Evolutionary conservation across 257 asterid genomes (phyloP), one percentile per base, ranked within the genome.

Genomic region (Orobanche coerulescens): DNA sequence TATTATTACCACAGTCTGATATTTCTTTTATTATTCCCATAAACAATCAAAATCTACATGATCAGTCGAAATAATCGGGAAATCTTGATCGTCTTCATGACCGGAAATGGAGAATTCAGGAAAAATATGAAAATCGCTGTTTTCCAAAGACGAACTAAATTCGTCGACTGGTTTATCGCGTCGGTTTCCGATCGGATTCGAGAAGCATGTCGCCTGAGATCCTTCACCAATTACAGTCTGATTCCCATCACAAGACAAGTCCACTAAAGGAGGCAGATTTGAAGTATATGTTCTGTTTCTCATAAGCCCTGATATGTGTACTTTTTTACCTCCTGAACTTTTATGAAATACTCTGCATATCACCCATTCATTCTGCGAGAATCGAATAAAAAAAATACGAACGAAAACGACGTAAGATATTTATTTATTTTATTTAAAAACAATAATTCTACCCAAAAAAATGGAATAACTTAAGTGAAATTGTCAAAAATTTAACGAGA

Each of bases 291-390:
- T 63, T 14, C 15, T 15, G 18, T 57, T 36, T 15, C 57, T 69
- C 1, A 6, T 7, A 0, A 83, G 67, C 12, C 75, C 75, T 4
- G 85, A 84, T 54, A 79, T 79, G 40, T 81, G 86, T 10, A 79
- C 74, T 58, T 84, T 86, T 69, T 84, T 84, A 15, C 90, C 92
- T 48, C 83, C 86, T 1, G 80, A 54, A 54, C 66, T 52, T 67
- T 89, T 89, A 51, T 80, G 80, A 19, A 89, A 89, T 18, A 86
- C 57, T 76, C 94, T 80, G 48, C 94, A 76, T 6, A 82, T 68
- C 54, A 84, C 95, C 95, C 95, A 86, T 73, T 86, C 95, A 24
- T 63, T 82, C 97, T 89, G 88, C 43, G 22, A n/a, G n/a, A 62
- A 46, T 62, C 8, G 4, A 39, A 23, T 12, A 4, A 0, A 26